Percentiles rank a stretch among this genome's conserved stretches.
Evolutionary conservation across 106 monocot species (phyloP).

Genomic region (Dendrobium officinale): DNA sequence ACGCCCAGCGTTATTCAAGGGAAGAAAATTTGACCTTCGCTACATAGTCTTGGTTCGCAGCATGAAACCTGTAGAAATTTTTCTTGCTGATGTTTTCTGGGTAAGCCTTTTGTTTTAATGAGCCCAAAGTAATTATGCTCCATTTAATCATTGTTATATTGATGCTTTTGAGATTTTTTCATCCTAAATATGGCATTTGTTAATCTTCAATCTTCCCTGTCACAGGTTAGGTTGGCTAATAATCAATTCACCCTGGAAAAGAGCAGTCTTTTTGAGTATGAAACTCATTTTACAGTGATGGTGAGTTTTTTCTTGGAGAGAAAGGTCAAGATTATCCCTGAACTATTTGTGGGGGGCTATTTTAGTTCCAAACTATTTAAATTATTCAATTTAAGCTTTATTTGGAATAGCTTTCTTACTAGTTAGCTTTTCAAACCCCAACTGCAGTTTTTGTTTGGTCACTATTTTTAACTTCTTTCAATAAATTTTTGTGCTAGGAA

Average conservation of each 20-base stretch:
- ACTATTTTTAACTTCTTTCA: too few species aligned
- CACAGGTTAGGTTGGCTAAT: constrained; percentile 86
- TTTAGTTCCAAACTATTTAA: too few species aligned
- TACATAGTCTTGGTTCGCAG: constrained; percentile 89
- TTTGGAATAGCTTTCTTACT: too few species aligned
- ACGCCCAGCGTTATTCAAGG: constrained; percentile 64
- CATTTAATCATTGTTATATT: not conserved
- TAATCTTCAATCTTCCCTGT: not conserved
- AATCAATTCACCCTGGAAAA: constrained; percentile 76
- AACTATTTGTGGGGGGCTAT: too few species aligned
- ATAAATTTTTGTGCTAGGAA: too few species aligned
- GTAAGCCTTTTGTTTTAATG: constrained; percentile 22
- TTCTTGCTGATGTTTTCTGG: constrained; percentile 89
- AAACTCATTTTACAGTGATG: constrained; percentile 99
- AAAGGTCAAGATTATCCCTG: too few species aligned
- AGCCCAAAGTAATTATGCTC: not conserved
- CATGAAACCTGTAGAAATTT: constrained; percentile 78
- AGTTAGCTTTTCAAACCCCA: too few species aligned
- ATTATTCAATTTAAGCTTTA: too few species aligned
- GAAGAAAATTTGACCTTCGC: constrained; percentile 94
- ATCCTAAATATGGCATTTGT: not conserved
- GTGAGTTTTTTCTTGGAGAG: constrained; percentile 29
- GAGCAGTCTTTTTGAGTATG: constrained; percentile 94
- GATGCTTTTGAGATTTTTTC: not conserved
- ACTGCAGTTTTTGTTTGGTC: too few species aligned